A percentile compares a stretch with the other conserved stretches of the same genome.
Conservation (phyloP, 2,329 filamentous ascomycete species). For the Aspergillus quadricinctus region DNA sequence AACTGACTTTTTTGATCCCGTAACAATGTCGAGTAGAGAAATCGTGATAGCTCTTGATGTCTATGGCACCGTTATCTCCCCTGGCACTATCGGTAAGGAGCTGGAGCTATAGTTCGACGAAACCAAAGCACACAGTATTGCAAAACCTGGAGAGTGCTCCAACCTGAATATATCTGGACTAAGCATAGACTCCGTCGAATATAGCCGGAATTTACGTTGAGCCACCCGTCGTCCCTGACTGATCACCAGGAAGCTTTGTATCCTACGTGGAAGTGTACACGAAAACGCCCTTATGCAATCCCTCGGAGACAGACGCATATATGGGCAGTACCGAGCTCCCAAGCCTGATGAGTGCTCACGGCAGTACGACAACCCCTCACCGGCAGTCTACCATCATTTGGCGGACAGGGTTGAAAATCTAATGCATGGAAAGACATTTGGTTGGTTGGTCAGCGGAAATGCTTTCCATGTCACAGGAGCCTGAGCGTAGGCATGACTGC, state of each 20-base stretch:
- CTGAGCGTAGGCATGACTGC: conserved; percentile 54
- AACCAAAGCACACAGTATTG: conserved; percentile 54
- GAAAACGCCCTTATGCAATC: conserved; percentile 60
- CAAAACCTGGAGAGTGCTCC: conserved; percentile 63
- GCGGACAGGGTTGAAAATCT: conserved; percentile 46
- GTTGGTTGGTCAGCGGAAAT: conserved; percentile 69
- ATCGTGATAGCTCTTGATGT: conserved; percentile 67
- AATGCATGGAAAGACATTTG: conserved; percentile 52
- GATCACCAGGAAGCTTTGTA: conserved; percentile 52
- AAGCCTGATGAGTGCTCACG: conserved; percentile 59
- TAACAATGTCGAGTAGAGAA: conserved; percentile 16
- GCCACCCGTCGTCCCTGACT: conserved; percentile 1
- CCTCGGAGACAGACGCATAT: conserved; percentile 52
- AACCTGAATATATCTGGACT: conserved; percentile 74
- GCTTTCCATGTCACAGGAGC: conserved; percentile 70
- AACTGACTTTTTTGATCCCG: neutral
- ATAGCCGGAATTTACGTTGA: neutral
- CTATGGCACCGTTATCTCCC: conserved; percentile 71
- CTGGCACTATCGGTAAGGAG: conserved; percentile 60
- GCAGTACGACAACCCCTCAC: conserved; percentile 57
- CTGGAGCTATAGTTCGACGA: conserved; percentile 56
- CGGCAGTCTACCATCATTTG: conserved; percentile 58
- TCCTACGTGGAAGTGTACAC: conserved; percentile 62
- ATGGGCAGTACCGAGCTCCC: conserved; percentile 45
- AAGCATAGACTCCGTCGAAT: conserved; percentile 52